These are phyloP conservation scores for Allomyces javanicus DNA, from an alignment of 192 early-diverging fungal genomes.

Conservation along the genomic window DNA sequence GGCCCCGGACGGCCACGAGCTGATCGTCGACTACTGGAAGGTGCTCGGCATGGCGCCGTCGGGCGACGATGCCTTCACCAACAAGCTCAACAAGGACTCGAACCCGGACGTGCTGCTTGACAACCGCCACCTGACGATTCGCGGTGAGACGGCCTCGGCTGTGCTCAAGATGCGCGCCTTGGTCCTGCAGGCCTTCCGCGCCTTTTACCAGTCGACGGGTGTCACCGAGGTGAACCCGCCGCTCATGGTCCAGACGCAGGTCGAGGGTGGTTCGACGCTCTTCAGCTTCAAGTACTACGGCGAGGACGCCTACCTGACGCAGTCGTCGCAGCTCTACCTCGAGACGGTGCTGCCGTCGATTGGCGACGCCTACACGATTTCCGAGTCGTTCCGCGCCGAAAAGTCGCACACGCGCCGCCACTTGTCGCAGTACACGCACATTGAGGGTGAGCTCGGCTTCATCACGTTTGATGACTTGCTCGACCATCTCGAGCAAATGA, in stretches of 20 bases:
- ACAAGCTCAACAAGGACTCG: constrained; percentile 74
- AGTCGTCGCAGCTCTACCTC: constrained; percentile 95
- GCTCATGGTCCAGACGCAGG: constrained; percentile 97
- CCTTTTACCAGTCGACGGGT: constrained; percentile 60
- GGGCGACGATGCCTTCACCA: constrained; percentile 80
- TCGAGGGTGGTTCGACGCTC: constrained; percentile 90
- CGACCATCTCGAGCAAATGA: constrained; percentile 70
- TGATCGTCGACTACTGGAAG: constrained; percentile 89
- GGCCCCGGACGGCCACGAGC: constrained; percentile 93
- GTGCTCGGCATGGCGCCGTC: constrained; percentile 79
- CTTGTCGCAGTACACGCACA: constrained; percentile 89
- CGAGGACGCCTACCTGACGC: constrained; percentile 88
- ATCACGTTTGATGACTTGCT: constrained; percentile 83
- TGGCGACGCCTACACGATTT: constrained; percentile 88
- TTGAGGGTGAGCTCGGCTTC: constrained; percentile 91
- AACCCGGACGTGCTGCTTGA: constrained; percentile 72
- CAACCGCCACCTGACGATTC: constrained; percentile 91
- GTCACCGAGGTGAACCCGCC: constrained; percentile 92
- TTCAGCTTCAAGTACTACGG: constrained; percentile 95
- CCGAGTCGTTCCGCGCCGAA: constrained; percentile 95
- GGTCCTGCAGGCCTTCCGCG: constrained; percentile 86
- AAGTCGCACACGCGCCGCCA: constrained; percentile 92
- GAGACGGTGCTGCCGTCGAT: constrained; percentile 87
- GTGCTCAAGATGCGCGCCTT: constrained; percentile 70
- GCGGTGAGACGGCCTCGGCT: constrained; percentile 70